Conservation (phyloP, 208 protist species). For the Wallacemonas sp. region DNA sequence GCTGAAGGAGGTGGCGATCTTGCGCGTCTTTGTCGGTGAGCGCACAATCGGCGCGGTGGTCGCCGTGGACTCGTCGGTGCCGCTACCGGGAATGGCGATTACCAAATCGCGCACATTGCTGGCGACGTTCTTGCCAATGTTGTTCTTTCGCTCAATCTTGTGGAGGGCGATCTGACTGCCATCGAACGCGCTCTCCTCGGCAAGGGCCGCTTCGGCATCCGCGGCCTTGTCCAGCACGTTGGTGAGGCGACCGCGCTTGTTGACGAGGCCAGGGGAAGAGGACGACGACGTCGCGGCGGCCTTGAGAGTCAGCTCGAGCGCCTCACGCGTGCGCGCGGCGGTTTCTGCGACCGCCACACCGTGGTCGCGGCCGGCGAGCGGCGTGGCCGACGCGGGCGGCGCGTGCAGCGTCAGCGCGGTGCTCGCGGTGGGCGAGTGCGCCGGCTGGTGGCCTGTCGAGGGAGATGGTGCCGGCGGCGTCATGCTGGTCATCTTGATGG, state of each 20-base stretch:
- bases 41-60: constrained; percentile 59
- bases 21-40: constrained; percentile 62
- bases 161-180: constrained; percentile 5
- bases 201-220: background rate
- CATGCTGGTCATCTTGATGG: constrained; percentile 6
- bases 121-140: constrained; percentile 15
- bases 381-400: too few species aligned
- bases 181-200: background rate
- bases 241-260: constrained; percentile 9
- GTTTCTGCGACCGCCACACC: constrained; percentile 26
- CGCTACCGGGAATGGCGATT: background rate
- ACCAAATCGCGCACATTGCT: constrained; percentile 13
- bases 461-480: background rate
- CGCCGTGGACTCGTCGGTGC: background rate
- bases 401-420: constrained; percentile 1
- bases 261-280: background rate
- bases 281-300: background rate
- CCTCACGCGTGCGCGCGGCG: constrained; percentile 40
- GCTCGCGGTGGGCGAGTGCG: background rate
- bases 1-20: constrained; percentile 20
- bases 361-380: background rate
- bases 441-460: background rate
- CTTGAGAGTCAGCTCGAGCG: constrained; percentile 32
- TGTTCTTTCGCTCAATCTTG: constrained; percentile 11
- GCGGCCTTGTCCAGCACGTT: constrained; percentile 12